phyloP scores from a whole-genome alignment of 352 stramenopile genomes.

The Poterioochromonas sp. region DNA sequence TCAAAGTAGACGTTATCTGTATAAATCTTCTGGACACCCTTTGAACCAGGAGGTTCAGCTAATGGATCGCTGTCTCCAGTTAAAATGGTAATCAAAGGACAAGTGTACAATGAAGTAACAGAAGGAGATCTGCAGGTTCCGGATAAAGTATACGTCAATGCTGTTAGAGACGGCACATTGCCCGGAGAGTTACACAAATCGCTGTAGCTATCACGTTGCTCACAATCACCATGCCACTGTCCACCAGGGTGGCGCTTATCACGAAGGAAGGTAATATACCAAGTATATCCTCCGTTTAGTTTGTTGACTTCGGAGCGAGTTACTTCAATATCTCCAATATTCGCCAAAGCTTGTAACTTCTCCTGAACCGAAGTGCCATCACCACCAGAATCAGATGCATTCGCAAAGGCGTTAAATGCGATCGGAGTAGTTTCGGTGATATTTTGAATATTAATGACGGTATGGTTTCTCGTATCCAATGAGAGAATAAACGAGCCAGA shows the following conservation, averaged over 20 bases:
- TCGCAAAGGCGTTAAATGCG: conserved; percentile 79
- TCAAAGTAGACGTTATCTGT: conserved; percentile 19
- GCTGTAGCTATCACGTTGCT: conserved; percentile 51
- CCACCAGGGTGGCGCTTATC: conserved; percentile 60
- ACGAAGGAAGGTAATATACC: conserved; percentile 84
- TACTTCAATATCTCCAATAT: conserved; percentile 84
- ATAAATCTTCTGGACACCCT: conserved; percentile 20
- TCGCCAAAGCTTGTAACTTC: conserved; percentile 81
- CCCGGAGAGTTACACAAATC: conserved; percentile 80
- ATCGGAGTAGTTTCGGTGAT: conserved; percentile 65
- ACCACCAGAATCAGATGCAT: conserved; percentile 67
- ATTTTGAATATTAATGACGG: conserved; percentile 59
- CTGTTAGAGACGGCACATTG: conserved; percentile 68
- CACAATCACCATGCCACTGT: conserved; percentile 48
- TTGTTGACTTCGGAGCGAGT: conserved; percentile 67
- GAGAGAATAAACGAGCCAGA: conserved; percentile 75
- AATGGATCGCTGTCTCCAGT: conserved; percentile 6
- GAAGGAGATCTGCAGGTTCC: background rate
- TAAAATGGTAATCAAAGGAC: conserved; percentile 10
- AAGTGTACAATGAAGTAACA: background rate
- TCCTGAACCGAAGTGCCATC: conserved; percentile 84
- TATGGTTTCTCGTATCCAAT: conserved; percentile 62
- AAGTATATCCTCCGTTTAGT: conserved; percentile 80
- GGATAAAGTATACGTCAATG: background rate
- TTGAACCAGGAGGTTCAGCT: conserved; percentile 29